These are phyloP conservation scores for Naganishia cerealis DNA, from an alignment of 1,284 basidiomycete genomes.

Conservation along the genomic window DNA sequence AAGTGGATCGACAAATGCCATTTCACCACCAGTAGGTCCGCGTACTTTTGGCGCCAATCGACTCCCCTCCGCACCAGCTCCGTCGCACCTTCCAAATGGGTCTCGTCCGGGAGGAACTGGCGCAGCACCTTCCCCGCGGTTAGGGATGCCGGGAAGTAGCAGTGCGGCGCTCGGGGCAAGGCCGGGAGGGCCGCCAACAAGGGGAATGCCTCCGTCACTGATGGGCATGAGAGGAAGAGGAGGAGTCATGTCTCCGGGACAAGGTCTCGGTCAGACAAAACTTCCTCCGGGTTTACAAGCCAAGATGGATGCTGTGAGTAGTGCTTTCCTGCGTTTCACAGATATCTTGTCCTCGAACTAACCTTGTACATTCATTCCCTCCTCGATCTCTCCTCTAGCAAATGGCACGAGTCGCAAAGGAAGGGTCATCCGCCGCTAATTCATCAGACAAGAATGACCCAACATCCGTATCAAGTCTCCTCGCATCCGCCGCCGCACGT, in stretches of 20 bases:
- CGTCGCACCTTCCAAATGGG: neutral
- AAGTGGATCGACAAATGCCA: neutral
- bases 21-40: neutral
- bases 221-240: conserved; percentile 25
- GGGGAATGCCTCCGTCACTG: conserved; percentile 16
- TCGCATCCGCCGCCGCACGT: conserved; percentile 34
- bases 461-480: conserved; percentile 35
- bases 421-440: conserved; percentile 24
- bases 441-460: conserved; percentile 32
- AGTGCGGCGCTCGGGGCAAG: neutral
- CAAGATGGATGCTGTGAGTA: conserved; percentile 71
- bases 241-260: conserved; percentile 15
- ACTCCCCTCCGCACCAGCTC: conserved; percentile 11
- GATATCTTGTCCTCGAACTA: neutral
- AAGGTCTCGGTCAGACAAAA: conserved; percentile 33
- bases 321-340: neutral
- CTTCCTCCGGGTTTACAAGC: conserved; percentile 84
- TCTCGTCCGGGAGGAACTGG: neutral
- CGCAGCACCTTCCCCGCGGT: conserved; percentile 6
- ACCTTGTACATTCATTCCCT: neutral
- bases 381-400: neutral
- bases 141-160: conserved; percentile 2
- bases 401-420: conserved; percentile 28
- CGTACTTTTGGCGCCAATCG: conserved; percentile 24
- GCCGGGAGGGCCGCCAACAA: conserved; percentile 7